Conservation (phyloP, 148 eudicot genomes). For the Chenopodium quinoa region DNA sequence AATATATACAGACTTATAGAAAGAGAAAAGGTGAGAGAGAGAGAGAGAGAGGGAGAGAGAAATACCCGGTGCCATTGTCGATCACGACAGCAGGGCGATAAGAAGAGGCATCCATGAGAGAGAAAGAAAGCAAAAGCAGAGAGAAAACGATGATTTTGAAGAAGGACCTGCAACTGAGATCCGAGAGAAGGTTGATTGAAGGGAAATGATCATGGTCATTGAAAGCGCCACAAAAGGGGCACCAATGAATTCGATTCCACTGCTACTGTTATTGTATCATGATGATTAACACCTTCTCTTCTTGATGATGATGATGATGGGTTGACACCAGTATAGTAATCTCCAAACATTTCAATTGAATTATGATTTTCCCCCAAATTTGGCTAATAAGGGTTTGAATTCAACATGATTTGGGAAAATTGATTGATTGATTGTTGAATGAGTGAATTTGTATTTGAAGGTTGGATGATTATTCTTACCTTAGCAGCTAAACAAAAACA, state of each 20-base stretch:
- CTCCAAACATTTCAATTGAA: background rate
- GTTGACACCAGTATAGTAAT: background rate
- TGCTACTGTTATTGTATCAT: background rate
- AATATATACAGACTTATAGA: too few species aligned
- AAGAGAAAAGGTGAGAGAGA: too few species aligned
- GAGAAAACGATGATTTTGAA: background rate
- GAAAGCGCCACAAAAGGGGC: conserved; percentile 17
- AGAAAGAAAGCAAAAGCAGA: conserved; percentile 10
- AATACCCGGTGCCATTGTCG: conserved; percentile 94
- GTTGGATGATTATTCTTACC: conserved; percentile 18
- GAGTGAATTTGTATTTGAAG: background rate
- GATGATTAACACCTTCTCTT: background rate
- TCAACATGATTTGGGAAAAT: background rate
- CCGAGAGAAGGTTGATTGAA: conserved; percentile 31
- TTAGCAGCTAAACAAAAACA: conserved; percentile 28
- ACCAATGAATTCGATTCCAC: background rate
- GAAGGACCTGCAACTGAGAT: conserved; percentile 61
- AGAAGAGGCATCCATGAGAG: conserved; percentile 60
- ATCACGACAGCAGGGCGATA: conserved; percentile 90
- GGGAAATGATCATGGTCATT: conserved; percentile 53
- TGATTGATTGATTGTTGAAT: background rate
- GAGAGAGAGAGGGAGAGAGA: background rate
- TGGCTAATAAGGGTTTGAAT: conserved; percentile 8
- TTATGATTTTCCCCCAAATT: background rate
- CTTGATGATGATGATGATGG: conserved; percentile 14